A percentile compares a stretch with the other conserved stretches of the same genome.
Conservation (phyloP, 2,329 filamentous ascomycete genomes). For the Lachnellula occidentalis region DNA sequence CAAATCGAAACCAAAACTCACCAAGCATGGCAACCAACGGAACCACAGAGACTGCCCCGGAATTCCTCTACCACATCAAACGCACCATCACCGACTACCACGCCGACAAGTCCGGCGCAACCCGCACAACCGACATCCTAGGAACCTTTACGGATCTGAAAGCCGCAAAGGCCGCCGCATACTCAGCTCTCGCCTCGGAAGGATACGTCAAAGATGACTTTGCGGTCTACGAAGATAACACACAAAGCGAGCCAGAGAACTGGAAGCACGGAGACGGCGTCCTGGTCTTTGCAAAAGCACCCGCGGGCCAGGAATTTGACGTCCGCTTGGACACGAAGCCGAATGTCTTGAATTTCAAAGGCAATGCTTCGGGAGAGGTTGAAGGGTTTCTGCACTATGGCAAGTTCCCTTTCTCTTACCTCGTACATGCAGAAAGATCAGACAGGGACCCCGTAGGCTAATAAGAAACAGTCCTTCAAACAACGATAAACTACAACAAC, state of each 20-base stretch:
- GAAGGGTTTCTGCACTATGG: conserved; percentile 28
- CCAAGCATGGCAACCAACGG: neutral
- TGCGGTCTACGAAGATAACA: conserved; percentile 27
- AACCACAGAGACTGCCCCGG: conserved; percentile 8
- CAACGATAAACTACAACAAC: conserved; percentile 37
- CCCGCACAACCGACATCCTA: conserved; percentile 32
- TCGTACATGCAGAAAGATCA: neutral
- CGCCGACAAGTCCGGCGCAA: conserved; percentile 15
- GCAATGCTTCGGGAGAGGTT: conserved; percentile 15
- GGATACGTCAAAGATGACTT: conserved; percentile 37
- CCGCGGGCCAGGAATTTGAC: conserved; percentile 34
- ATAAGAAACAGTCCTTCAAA: conserved; percentile 38
- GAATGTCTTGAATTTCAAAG: conserved; percentile 31
- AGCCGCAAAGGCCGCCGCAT: conserved; percentile 35
- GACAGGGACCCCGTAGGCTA: neutral
- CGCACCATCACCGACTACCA: conserved; percentile 17
- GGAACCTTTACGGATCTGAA: conserved; percentile 34
- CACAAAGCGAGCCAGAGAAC: conserved; percentile 1
- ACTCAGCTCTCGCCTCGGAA: conserved; percentile 29
- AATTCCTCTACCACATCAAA: conserved; percentile 21
- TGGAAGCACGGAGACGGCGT: conserved; percentile 38
- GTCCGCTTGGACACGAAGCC: conserved; percentile 35
- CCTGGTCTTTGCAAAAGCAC: conserved; percentile 34
- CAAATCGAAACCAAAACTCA: neutral
- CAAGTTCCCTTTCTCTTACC: conserved; percentile 5